Evolutionary conservation across 495 filamentous ascomycete genomes (phyloP).

Genomic region (Geopyxis carbonaria): DNA sequence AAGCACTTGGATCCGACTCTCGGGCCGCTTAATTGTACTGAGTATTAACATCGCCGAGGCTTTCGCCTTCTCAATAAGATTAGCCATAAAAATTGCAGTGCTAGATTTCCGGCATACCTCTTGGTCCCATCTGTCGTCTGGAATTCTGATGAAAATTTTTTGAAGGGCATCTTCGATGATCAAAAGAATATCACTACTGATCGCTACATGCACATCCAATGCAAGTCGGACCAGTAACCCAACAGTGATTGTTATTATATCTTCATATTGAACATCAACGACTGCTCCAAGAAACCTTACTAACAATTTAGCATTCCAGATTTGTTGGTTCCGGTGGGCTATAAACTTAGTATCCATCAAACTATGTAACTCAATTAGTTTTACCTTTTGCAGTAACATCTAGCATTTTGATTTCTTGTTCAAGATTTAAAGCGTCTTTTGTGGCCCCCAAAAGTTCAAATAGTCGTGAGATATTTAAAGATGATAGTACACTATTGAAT

Average conservation of each 20-base stretch:
- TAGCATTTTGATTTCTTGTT: background rate
- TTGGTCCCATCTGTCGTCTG: conserved; percentile 24
- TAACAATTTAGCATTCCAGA: conserved; percentile 1
- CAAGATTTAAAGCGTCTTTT: conserved; percentile 15
- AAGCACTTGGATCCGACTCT: conserved; percentile 43
- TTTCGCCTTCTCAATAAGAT: conserved; percentile 24
- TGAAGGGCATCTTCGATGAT: conserved; percentile 33
- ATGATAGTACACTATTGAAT: conserved; percentile 8
- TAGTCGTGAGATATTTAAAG: conserved; percentile 9
- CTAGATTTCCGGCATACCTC: conserved; percentile 4
- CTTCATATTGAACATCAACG: background rate
- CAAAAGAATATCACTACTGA: conserved; percentile 27
- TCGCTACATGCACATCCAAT: conserved; percentile 37
- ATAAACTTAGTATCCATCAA: background rate
- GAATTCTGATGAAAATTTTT: conserved; percentile 27
- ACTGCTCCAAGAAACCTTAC: background rate
- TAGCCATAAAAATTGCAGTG: conserved; percentile 8
- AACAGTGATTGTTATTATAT: background rate
- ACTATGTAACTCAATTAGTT: background rate
- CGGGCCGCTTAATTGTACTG: conserved; percentile 32
- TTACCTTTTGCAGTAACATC: background rate
- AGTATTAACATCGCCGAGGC: conserved; percentile 39
- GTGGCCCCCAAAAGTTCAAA: conserved; percentile 20
- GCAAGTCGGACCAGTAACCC: conserved; percentile 40
- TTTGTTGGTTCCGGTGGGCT: background rate